These are phyloP conservation scores for Thalassiosira delicatula DNA, from an alignment of 352 stramenopile species.

Conservation along the genomic window DNA sequence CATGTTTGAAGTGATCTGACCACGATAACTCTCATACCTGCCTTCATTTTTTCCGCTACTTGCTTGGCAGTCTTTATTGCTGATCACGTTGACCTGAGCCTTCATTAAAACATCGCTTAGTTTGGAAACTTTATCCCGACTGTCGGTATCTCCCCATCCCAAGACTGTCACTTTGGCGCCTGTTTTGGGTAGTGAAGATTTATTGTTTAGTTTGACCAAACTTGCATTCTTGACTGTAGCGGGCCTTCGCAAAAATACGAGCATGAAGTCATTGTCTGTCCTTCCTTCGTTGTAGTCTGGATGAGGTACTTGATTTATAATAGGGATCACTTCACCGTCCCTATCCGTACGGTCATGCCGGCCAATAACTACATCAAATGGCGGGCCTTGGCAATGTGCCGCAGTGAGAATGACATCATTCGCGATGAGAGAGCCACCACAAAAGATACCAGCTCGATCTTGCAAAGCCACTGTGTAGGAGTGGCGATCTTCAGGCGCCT, in stretches of 20 bases:
- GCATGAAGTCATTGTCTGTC: constrained; percentile 52
- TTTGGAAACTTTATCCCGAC: neutral
- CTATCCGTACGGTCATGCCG: constrained; percentile 9
- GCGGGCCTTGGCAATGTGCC: constrained; percentile 21
- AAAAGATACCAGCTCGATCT: neutral
- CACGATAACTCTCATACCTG: constrained; percentile 38
- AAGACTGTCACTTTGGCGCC: constrained; percentile 42
- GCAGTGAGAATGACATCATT: neutral
- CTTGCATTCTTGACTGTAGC: constrained; percentile 6
- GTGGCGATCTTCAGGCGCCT: neutral
- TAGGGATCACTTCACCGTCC: constrained; percentile 13
- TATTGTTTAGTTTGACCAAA: constrained; percentile 26
- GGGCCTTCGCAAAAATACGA: constrained; percentile 45
- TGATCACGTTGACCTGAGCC: neutral
- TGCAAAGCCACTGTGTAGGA: neutral
- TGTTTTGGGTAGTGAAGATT: neutral
- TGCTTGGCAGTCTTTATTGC: constrained; percentile 35
- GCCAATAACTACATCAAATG: constrained; percentile 23
- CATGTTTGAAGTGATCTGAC: constrained; percentile 54
- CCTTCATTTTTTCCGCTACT: neutral
- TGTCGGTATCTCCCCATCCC: constrained; percentile 44
- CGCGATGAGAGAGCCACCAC: neutral
- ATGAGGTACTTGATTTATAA: constrained; percentile 24
- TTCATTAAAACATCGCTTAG: neutral
- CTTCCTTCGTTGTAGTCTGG: constrained; percentile 27